Evolutionary conservation across 257 asterid genomes (phyloP), one percentile per base, ranked within the genome.

Genomic region (Schizonepeta tenuifolia): DNA sequence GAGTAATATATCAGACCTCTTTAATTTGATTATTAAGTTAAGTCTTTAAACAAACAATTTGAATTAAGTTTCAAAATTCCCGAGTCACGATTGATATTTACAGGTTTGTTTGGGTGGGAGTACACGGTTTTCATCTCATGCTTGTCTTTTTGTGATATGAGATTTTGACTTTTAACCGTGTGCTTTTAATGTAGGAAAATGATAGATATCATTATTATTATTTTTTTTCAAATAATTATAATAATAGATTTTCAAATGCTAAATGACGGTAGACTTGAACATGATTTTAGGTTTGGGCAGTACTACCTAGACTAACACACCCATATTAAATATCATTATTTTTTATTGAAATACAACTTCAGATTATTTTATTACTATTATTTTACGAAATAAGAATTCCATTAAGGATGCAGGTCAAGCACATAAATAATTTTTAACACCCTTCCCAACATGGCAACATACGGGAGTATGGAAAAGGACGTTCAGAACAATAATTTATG

Each of bases 171-270:
- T 46, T 44, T 7, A 24, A 64, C 53, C 21, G 35, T 21, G 5
- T 64, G 69, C 69, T 18, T 64, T 49, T 26, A 47, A 26, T 26
- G 59, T 26, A 46, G 40, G 43, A 47, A 64, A 65, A n/a, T 62
- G 35, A 65, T 20, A 20, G 40, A 24, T 24, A 24, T 24, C 26
- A 24, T n/a, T 38, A 38, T 36, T 10, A 44, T 18, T 13, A 9
- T 12, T 38, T 43, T 22, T 3, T n/a, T n/a, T n/a, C n/a, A n/a
- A n/a, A n/a, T n/a, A n/a, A n/a, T n/a, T n/a, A n/a, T n/a, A n/a
- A n/a, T n/a, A n/a, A n/a, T n/a, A n/a, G n/a, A n/a, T n/a, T n/a
- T n/a, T n/a, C n/a, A n/a, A n/a, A n/a, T n/a, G n/a, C n/a, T n/a
- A n/a, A n/a, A n/a, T n/a, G n/a, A n/a, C n/a, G n/a, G n/a, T n/a